phyloP scores from a whole-genome alignment of 345 rosid species.

The Corymbia maculata region DNA sequence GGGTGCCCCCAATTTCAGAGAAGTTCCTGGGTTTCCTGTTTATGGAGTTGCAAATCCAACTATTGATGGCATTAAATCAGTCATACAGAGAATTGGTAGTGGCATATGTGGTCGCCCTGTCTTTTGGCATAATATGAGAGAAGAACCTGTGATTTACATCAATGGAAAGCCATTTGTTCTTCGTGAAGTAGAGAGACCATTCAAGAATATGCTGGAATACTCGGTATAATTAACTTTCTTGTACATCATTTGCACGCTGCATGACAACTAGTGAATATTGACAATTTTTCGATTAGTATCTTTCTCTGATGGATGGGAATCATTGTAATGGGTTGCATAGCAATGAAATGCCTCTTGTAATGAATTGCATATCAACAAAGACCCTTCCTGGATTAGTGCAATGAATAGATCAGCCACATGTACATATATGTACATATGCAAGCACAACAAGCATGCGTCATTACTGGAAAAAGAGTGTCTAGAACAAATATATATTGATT shows the following conservation, averaged over 20 bases:
- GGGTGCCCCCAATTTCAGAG: slow-evolving; percentile 98
- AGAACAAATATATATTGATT: not conserved
- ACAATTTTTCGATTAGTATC: not conserved
- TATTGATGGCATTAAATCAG: slow-evolving; percentile 79
- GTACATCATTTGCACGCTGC: not conserved
- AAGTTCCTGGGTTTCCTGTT: slow-evolving; percentile 95
- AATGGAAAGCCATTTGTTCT: slow-evolving; percentile 97
- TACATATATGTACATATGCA: not conserved
- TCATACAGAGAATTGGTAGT: slow-evolving; percentile 78
- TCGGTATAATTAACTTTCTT: slow-evolving; percentile 36
- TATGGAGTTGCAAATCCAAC: slow-evolving; percentile 99
- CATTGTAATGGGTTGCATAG: not conserved
- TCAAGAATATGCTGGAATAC: slow-evolving; percentile 92
- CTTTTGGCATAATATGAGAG: slow-evolving; percentile 98
- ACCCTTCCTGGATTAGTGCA: not conserved
- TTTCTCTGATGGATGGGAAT: not conserved
- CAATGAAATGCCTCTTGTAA: not conserved
- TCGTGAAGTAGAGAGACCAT: slow-evolving; percentile 96
- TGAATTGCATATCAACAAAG: not conserved
- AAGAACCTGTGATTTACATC: slow-evolving; percentile 96
- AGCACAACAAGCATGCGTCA: not conserved
- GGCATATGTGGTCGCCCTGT: slow-evolving; percentile 66
- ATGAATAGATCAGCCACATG: not conserved
- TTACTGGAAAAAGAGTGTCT: not conserved
- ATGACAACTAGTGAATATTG: not conserved